A percentile compares a stretch with the other conserved stretches of the same genome.
Conservation (phyloP, 176 grass and related monocot genomes). For the Aegilops umbellulata region DNA sequence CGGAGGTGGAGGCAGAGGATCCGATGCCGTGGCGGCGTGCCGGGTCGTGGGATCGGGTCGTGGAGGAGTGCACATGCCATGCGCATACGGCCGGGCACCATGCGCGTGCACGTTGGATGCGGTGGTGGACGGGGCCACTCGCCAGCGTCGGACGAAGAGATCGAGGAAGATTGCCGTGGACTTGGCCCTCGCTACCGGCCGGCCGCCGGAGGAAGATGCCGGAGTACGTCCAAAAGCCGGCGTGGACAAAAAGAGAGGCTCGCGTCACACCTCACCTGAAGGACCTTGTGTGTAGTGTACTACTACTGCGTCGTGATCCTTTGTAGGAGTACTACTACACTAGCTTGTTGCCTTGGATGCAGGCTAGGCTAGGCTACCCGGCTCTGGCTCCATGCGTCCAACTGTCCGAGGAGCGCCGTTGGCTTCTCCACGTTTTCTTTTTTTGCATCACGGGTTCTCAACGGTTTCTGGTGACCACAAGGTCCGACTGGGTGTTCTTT, state of each 20-base stretch:
- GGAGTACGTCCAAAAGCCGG: neutral
- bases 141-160: neutral
- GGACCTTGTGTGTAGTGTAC: neutral
- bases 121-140: neutral
- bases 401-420: neutral
- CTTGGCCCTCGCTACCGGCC: neutral
- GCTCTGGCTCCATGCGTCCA: neutral
- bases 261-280: neutral
- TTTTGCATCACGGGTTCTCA: too few relatives aligned
- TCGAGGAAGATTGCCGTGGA: conserved; percentile 13
- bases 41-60: neutral
- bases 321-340: too few relatives aligned
- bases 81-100: neutral
- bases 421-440: too few relatives aligned
- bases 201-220: neutral
- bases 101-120: neutral
- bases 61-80: neutral
- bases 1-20: neutral
- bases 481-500: too few relatives aligned
- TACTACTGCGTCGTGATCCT: neutral
- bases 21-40: conserved; percentile 17
- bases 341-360: neutral
- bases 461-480: neutral
- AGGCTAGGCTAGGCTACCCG: neutral
- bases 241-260: conserved; percentile 13